Base-by-base conservation (phyloP, 225 moss, liverwort and hornwort genomes). In the Neckera pumila region DNA sequence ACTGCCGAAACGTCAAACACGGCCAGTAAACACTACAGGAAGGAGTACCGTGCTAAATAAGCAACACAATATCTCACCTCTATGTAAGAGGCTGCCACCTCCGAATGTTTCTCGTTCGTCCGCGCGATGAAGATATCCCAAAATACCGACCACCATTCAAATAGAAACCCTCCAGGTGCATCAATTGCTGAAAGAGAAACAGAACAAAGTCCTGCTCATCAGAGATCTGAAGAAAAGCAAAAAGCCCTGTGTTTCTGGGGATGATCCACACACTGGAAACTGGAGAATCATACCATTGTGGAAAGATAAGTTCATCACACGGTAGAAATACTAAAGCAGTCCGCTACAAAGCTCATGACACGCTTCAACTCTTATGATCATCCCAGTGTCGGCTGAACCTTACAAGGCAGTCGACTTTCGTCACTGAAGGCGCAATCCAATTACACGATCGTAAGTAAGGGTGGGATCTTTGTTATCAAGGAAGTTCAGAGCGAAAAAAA, bases 61-160 rank as follows among this genome's bases (percentile, higher is more conserved):
- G 75, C 82, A 53, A 45, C 60, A 79, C 57, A 76, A 79, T 88
- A 89, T 81, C 94, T 88, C 89, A 99, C 98, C 97, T 99, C 98
- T 86, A 99, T 99, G 78, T 97, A 99, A 22, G 98, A 99, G 58
- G 98, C 98, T n/a, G 98, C 98, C 86, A 99, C 98, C 91, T 99
- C 98, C 26, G 98, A 99, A 91, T 99, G 98, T 81, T 99, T 99
- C 91, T 99, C 98, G 73, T 99, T 99, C 15, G 98, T 99, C 85
- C 98, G 97, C 66, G 98, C 98, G 87, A 99, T 99, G 83, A 99
- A 99, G 79, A 99, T 99, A 74, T 99, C 98, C 98, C 98, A 99
- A 87, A 99, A 99, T 19, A 99, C 98, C 33, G 98, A 99, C 98
- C 98, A 99, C 98, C 98, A 99, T 94, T 99, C 98, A 88, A 99